Evolutionary conservation across 2,329 filamentous ascomycete genomes (phyloP), one percentile per base, ranked within the genome.

Genomic region (Proliferodiscus dingleyae): DNA sequence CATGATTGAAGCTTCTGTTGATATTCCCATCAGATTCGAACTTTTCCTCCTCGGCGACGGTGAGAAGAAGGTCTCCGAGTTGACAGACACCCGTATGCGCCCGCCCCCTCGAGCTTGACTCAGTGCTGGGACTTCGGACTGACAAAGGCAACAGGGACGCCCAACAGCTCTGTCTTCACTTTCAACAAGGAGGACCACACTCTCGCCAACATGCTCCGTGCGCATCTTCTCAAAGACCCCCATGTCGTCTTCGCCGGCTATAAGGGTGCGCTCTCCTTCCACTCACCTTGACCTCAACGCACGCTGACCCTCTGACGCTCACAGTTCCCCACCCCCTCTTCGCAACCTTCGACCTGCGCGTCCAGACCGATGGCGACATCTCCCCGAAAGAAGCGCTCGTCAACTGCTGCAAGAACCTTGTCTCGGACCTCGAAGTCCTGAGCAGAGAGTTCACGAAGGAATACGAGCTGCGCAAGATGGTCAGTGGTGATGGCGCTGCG

Each of bases 171-270:
- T 8, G 87, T 96, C 68, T 98, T 98, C 71, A 82, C 88, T 48
- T 83, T 98, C 69, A 88, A 89, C 69, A 97, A 96, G 68, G 93
- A 98, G 67, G 93, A 98, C 60, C 91, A 96, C 70, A 96, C 91
- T 1, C 79, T 98, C 21, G 93, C 85, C 59, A 96, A 98, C 67
- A 77, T 98, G 45, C 77, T 98, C 46, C 80, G 85, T 38, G 83
- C 88, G 61, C 87, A 91, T 60, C 84, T 98, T 46, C 83, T 93
- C 70, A 83, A 87, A 65, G 85, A 88, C 60, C 78, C 81, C 15
- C 84, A 94, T 64, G 86, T 98, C 58, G 73, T 85, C 59, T 95
- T 97, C 75, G 83, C 90, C 49, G 93, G 86, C 10, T 98, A 98
- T 75, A 94, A 94, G 69, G 81, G 86, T 84, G 67, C 52, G 78